Evolutionary conservation across 345 rosid species (phyloP), one percentile per base, ranked within the genome.

Genomic region (Populus alba): DNA sequence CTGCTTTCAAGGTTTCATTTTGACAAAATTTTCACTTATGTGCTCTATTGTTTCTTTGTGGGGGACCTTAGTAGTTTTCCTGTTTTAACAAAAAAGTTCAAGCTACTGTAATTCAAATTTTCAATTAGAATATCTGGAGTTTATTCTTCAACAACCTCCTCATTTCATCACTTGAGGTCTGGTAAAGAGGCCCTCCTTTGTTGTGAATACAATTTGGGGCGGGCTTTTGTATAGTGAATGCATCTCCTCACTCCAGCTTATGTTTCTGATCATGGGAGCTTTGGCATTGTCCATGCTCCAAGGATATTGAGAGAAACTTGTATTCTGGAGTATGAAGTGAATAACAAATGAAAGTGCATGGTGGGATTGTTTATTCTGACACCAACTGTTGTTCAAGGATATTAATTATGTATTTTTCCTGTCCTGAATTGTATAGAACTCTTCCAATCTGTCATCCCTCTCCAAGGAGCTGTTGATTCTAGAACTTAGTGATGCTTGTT

Each of bases 261-360:
- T 61, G 55, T 61, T 27, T 27, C 18, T 29, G 23, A 22, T 55
- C 62, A 55, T 55, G 62, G 25, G 7, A 55, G 25, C 62, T 55
- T 22, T 55, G 62, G 62, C 62, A 22, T 6, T 55, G 62, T 22
- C 25, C 23, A 22, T 38, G 62, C 31, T 53, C 8, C 22, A 70
- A 43, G 25, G 39, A 66, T 71, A 17, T 76, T 7, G 16, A 31
- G 16, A 16, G 71, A 66, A 47, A 27, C 70, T 79, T 65, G 12
- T 35, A 39, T 76, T 49, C 45, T 63, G 62, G 68, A 75, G 68
- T 67, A 38, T 15, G 16, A 70, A 73, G 47, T 55, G 62, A 55
- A 55, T 20, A 55, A 8, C 62, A 55, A 55, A 55, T 22, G 62
- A 55, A 55, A 55, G 62, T 55, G 25, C 62, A 22, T 55, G 11